These are phyloP conservation scores for Hymenoscyphus albidus DNA, from an alignment of 2,329 filamentous ascomycete species.

Conservation along the genomic window DNA sequence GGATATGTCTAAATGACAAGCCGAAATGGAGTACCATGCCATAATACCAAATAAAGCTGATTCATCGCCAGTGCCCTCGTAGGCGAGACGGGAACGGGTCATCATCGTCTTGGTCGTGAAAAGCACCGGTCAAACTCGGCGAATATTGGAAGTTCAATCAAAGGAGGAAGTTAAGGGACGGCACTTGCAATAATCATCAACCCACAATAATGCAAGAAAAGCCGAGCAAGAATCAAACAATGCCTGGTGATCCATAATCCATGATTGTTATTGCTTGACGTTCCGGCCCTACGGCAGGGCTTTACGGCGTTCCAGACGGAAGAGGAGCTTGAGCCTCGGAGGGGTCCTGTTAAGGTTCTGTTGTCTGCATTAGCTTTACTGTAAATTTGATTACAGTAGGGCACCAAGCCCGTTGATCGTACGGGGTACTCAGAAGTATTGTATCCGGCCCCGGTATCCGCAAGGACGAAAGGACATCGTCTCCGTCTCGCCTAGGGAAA, in stretches of 20 bases:
- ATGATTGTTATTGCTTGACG: not conserved
- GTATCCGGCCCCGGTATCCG: too few relatives aligned
- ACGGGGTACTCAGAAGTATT: not conserved
- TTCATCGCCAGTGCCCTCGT: not conserved
- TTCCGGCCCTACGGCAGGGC: not conserved
- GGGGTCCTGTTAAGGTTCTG: not conserved
- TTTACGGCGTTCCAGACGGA: not conserved
- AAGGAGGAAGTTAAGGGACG: not conserved
- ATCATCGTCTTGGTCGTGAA: not conserved
- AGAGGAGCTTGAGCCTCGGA: constrained; percentile 1
- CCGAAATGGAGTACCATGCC: not conserved
- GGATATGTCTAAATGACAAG: not conserved
- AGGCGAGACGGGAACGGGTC: constrained; percentile 1
- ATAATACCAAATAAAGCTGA: not conserved
- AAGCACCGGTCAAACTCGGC: not conserved
- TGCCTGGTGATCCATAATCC: not conserved
- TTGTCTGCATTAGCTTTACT: not conserved
- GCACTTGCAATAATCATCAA: not conserved
- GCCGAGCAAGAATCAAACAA: not conserved
- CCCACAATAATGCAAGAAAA: not conserved
- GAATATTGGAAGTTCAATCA: not conserved
- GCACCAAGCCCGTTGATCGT: not conserved
- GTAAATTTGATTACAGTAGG: not conserved
- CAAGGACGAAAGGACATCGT: too few relatives aligned
- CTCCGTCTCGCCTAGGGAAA: too few relatives aligned